Evolutionary conservation across 306 rosid species (phyloP).

Genomic region (Vachellia collinsii): DNA sequence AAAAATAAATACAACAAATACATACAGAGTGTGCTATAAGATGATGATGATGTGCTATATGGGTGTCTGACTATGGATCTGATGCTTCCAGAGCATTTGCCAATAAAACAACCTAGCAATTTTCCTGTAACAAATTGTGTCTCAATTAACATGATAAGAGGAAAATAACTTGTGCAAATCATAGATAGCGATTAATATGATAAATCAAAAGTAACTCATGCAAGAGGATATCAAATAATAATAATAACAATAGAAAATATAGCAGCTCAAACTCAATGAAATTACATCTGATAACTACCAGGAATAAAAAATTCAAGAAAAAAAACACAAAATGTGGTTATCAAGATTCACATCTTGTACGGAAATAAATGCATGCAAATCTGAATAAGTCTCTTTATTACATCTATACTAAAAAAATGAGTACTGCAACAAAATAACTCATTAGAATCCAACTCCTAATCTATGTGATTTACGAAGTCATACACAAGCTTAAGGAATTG

Average conservation of each 20-base stretch:
- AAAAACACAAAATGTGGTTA: background rate
- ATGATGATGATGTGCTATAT: too few species aligned
- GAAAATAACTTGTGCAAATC: slow-evolving; percentile 25
- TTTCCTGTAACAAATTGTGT: slow-evolving; percentile 59
- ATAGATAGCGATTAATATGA: background rate
- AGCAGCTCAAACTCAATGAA: slow-evolving; percentile 27
- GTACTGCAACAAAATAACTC: background rate
- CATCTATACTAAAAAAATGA: background rate
- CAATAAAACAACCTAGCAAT: slow-evolving; percentile 73
- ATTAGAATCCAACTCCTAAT: slow-evolving; percentile 18
- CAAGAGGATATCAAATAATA: slow-evolving; percentile 5
- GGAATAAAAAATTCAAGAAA: background rate
- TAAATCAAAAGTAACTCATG: background rate
- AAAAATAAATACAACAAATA: too few species aligned
- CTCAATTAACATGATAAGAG: background rate
- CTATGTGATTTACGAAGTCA: background rate
- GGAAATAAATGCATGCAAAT: background rate
- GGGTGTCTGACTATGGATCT: slow-evolving; percentile 93
- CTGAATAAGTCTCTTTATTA: background rate
- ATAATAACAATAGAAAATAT: background rate
- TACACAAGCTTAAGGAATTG: slow-evolving; percentile 2
- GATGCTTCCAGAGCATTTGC: slow-evolving; percentile 97
- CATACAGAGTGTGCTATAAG: too few species aligned
- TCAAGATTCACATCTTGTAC: background rate
- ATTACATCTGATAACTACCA: slow-evolving; percentile 13